A percentile compares a stretch with the other conserved stretches of the same genome.
Conservation (phyloP, 805 yeast species). For the Candida alai region DNA sequence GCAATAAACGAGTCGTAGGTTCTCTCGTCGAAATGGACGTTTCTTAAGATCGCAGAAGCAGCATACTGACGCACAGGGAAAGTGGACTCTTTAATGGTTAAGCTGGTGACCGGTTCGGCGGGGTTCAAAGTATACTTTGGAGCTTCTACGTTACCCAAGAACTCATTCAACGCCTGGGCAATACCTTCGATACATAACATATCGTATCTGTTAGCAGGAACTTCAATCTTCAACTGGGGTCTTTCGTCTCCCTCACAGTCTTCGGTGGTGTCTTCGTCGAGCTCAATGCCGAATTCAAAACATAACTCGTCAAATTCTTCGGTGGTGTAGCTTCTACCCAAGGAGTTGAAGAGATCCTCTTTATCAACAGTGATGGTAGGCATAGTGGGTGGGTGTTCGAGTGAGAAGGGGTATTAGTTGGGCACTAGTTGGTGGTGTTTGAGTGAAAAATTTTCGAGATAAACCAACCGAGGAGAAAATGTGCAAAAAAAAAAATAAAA, state of each 20-base stretch:
- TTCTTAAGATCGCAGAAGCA: slow-evolving; percentile 89
- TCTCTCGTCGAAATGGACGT: slow-evolving; percentile 75
- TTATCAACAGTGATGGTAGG: slow-evolving; percentile 97
- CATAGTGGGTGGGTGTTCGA: slow-evolving; percentile 50
- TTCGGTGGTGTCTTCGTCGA: slow-evolving; percentile 94
- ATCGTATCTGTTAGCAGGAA: slow-evolving; percentile 98
- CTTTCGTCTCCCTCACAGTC: slow-evolving; percentile 71
- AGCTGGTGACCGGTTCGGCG: slow-evolving; percentile 53
- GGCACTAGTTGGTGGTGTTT: too few species aligned
- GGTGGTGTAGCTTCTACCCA: slow-evolving; percentile 62
- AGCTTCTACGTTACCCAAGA: slow-evolving; percentile 61
- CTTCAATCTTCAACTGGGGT: slow-evolving; percentile 95
- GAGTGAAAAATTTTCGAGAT: too few species aligned
- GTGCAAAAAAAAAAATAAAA: too few species aligned
- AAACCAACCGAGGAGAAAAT: too few species aligned
- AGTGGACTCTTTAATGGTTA: slow-evolving; percentile 76
- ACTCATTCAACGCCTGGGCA: slow-evolving; percentile 90
- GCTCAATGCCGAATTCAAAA: slow-evolving; percentile 95
- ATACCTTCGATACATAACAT: slow-evolving; percentile 98
- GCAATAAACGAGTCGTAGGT: slow-evolving; percentile 92
- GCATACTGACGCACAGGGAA: slow-evolving; percentile 83
- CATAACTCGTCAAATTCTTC: slow-evolving; percentile 95
- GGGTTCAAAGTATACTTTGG: slow-evolving; percentile 67
- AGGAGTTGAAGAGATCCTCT: slow-evolving; percentile 78
- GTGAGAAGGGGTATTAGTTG: too few species aligned